Conservation (phyloP, 257 asterid species). For the Eucommia ulmoides region DNA sequence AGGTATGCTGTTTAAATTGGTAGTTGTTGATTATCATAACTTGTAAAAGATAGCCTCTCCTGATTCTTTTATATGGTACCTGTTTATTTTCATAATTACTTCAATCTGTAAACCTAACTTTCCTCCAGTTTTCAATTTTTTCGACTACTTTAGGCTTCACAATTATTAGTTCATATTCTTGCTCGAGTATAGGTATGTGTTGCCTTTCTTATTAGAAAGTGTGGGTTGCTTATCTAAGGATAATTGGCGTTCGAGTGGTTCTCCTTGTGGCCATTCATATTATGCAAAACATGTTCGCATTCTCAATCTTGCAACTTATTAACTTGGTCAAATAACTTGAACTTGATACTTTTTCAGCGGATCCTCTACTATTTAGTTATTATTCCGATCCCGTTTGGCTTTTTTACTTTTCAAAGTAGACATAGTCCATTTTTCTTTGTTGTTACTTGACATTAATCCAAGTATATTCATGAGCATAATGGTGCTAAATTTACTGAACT, state of each 20-base stretch:
- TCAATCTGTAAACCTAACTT: neutral
- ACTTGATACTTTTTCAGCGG: no score
- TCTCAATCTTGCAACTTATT: no score
- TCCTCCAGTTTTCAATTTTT: neutral
- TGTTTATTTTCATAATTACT: neutral
- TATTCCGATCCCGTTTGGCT: neutral
- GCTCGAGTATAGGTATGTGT: neutral
- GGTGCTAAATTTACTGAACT: neutral
- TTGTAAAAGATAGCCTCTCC: no score
- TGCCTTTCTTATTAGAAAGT: neutral
- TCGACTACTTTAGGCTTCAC: neutral
- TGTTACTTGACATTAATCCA: neutral
- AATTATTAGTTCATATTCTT: neutral
- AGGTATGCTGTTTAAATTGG: no score
- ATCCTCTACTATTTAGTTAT: no score
- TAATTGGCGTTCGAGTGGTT: neutral
- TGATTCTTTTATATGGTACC: slow-evolving; percentile 6
- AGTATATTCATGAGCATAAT: neutral
- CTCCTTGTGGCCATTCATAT: no score
- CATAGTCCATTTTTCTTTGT: neutral
- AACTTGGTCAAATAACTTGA: no score
- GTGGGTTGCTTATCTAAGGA: neutral
- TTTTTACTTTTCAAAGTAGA: neutral
- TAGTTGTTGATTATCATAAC: no score
- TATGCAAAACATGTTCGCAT: no score